Evolutionary conservation across 345 rosid species (phyloP), one percentile per base, ranked within the genome.

Genomic region (Populus pruinosa): DNA sequence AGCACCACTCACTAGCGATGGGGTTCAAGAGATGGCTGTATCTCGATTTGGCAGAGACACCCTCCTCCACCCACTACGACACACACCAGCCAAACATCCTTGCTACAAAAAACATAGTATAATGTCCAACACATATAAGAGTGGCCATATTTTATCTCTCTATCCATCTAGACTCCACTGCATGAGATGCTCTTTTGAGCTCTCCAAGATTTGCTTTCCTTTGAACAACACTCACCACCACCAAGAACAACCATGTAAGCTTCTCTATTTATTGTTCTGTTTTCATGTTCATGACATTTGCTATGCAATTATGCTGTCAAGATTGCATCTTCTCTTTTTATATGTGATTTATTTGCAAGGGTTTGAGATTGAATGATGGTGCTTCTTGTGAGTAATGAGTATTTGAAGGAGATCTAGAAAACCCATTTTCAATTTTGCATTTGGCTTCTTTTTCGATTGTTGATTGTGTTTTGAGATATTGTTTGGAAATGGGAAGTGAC

Each of bases 1-100:
- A 25, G 72, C 79, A 78, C 96, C 96, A 93, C 96, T 86, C 92
- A 76, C 86, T 87, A 49, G 12, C 72, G 92, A 91, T 93, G 92
- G 78, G 97, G 88, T 89, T 90, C 78, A 56, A 41, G 39, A 33
- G 67, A 85, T 85, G 89, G 86, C 78, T 69, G 72, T 71, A 76
- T 85, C 80, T 82, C 63, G 81, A 78, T 85, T 66, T 78, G 80
- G 86, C 84, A 68, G 77, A 84, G 87, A 82, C n/a, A 73, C 82
- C 81, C 84, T 80, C 88, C 79, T 21, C 88, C 94, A 88, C 89
- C 90, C 85, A 78, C 91, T 75, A 50, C 91, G 73, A 50, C 87
- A 44, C 23, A 2, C 21, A 39, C 35, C 86, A 82, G 36, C 87
- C 89, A 86, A 88, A 79, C 84, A 72, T 71, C 82, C 63, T 76